Conservation (phyloP, 306 rosid genomes). For the Purshia tridentata region DNA sequence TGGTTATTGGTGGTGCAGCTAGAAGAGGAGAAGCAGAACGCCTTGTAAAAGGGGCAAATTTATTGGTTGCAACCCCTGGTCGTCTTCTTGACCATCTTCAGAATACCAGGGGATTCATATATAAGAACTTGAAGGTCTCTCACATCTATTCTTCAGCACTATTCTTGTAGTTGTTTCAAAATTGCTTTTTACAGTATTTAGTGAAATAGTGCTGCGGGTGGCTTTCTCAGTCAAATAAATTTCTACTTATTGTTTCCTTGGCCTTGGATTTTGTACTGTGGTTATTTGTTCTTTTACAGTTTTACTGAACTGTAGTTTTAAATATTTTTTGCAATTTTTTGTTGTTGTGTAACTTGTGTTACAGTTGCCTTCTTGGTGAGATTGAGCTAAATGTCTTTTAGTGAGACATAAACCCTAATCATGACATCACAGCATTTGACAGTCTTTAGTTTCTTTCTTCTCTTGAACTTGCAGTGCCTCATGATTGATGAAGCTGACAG, state of each 20-base stretch:
- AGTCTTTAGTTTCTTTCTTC: neutral
- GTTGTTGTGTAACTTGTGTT: neutral
- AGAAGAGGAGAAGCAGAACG: conserved; percentile 90
- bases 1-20: conserved; percentile 84
- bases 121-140: conserved; percentile 67
- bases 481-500: conserved; percentile 96
- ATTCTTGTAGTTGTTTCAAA: neutral
- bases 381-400: neutral
- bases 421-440: neutral
- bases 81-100: conserved; percentile 96
- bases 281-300: neutral
- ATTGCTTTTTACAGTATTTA: neutral
- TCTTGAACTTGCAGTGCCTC: conserved; percentile 63
- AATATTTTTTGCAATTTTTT: neutral
- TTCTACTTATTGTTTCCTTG: neutral
- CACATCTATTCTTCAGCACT: neutral
- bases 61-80: conserved; percentile 92
- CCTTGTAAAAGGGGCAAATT: conserved; percentile 74
- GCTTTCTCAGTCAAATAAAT: neutral
- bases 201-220: neutral
- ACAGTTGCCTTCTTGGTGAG: neutral
- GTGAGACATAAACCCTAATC: neutral
- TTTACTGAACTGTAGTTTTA: neutral
- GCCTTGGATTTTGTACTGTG: neutral
- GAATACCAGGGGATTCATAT: conserved; percentile 76